Base-by-base conservation (phyloP, 1,139 yeast species). In the Pichia norvegensis region DNA sequence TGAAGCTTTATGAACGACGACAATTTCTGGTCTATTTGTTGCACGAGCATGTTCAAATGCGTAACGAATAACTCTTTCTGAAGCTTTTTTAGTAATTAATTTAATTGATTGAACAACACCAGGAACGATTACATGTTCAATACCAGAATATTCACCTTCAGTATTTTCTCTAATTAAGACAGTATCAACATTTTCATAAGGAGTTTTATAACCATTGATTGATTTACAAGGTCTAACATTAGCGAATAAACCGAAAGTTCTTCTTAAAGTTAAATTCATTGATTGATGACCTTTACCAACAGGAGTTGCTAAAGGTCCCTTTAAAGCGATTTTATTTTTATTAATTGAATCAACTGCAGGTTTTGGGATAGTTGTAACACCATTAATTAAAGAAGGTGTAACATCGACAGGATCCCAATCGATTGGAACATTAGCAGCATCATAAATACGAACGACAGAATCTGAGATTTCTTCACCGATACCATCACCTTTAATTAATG, bases 111-210 rank as follows among this genome's bases (percentile, higher is more conserved):
- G 97, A 48, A 92, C 97, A 47, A 92, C 97, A 63, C 98, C 98
- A 55, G 97, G 97, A 49, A 88, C 95, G 55, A 92, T 90, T 55
- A 90, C 85, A 74, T 92, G 98, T 75, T 92, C 98, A 59, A 92
- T 90, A 71, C 98, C 98, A 38, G 97, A 88, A 75, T 92, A 92
- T 73, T 92, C 98, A 72, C 97, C 98, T 73, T 92, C 98, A 60
- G 98, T 92, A 79, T 92, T 92, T 73, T 92, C 98, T 78, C 98
- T 87, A 68, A 92, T 88, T 65, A 92, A 77, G 44, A 92, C 97
- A 54, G 96, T 84, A 72, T 92, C 95, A 56, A 92, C 97, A 66
- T 86, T 77, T 60, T 86, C 84, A 73, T 90, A 92, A 42, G 97
- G 95, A 54, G 97, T 92, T 69, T 90, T 78, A 79, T 78, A 92